These are phyloP conservation scores for Leucogyrophana mollusca DNA, from an alignment of 768 basidiomycete genomes.

Conservation along the genomic window DNA sequence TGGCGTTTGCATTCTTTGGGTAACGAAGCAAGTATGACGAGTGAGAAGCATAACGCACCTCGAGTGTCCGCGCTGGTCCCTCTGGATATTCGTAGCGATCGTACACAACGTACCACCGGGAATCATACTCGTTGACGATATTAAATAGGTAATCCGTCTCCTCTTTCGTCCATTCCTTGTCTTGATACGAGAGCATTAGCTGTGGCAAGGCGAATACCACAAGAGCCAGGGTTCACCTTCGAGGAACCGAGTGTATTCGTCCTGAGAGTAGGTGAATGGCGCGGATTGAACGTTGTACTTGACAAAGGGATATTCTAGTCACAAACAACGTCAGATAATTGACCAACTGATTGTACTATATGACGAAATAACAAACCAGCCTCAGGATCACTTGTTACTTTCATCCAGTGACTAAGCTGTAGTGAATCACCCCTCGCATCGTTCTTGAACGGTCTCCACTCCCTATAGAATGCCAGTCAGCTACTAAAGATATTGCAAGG, in stretches of 20 bases:
- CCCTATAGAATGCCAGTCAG: slow-evolving; percentile 48
- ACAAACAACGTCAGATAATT: not conserved
- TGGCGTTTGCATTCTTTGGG: slow-evolving; percentile 25
- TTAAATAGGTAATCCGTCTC: slow-evolving; percentile 93
- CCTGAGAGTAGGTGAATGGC: slow-evolving; percentile 72
- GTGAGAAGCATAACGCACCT: slow-evolving; percentile 44
- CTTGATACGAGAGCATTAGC: slow-evolving; percentile 32
- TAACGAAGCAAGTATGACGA: not conserved
- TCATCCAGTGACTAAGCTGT: slow-evolving; percentile 83
- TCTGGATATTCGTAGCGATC: slow-evolving; percentile 83
- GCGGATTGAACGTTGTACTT: slow-evolving; percentile 76
- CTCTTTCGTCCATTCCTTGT: slow-evolving; percentile 85
- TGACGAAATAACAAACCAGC: slow-evolving; percentile 42
- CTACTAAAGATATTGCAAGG: not conserved
- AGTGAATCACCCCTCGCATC: slow-evolving; percentile 64
- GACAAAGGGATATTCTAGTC: slow-evolving; percentile 73
- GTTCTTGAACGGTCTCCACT: slow-evolving; percentile 73
- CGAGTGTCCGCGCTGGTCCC: slow-evolving; percentile 58
- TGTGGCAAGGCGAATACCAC: not conserved
- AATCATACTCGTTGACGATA: slow-evolving; percentile 78
- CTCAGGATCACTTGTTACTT: slow-evolving; percentile 51
- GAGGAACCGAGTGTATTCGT: slow-evolving; percentile 82
- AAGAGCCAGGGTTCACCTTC: slow-evolving; percentile 54
- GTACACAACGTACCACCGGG: slow-evolving; percentile 84
- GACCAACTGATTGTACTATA: not conserved